Evolutionary conservation across 2,329 filamentous ascomycete species (phyloP).

Genomic region (Exophiala lecanii-corni): DNA sequence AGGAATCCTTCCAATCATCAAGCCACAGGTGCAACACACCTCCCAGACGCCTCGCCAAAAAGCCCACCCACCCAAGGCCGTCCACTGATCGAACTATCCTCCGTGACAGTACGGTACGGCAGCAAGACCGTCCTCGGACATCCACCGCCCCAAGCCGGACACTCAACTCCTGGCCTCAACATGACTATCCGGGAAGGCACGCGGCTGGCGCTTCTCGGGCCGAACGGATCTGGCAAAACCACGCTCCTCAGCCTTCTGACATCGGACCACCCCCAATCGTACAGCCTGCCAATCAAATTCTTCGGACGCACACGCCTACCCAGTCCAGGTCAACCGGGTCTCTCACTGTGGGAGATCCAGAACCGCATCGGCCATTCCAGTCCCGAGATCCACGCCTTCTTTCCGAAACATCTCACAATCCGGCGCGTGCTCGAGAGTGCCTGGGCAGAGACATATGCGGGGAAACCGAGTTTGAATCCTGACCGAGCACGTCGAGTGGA

Average conservation of each 20-base stretch:
- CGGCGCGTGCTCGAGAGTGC: slow-evolving; percentile 75
- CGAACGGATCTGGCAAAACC: slow-evolving; percentile 93
- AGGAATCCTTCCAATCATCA: not conserved
- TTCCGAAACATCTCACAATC: slow-evolving; percentile 71
- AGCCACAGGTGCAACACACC: slow-evolving; percentile 15
- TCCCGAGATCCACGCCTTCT: slow-evolving; percentile 89
- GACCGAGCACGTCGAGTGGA: slow-evolving; percentile 59
- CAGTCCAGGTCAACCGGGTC: slow-evolving; percentile 62
- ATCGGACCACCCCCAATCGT: slow-evolving; percentile 93
- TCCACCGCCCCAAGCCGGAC: slow-evolving; percentile 49
- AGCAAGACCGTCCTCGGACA: slow-evolving; percentile 72
- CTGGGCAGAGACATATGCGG: slow-evolving; percentile 82
- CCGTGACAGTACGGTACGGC: slow-evolving; percentile 76
- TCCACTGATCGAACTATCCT: slow-evolving; percentile 78
- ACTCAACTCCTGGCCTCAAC: slow-evolving; percentile 59
- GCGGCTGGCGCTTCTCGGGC: slow-evolving; percentile 87
- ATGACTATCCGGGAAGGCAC: slow-evolving; percentile 82
- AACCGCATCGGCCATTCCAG: slow-evolving; percentile 85
- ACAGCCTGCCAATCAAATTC: slow-evolving; percentile 78
- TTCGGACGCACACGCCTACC: slow-evolving; percentile 81
- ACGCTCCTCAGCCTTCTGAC: slow-evolving; percentile 88
- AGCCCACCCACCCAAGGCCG: slow-evolving; percentile 48
- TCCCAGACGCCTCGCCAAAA: not conserved
- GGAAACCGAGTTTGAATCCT: slow-evolving; percentile 60
- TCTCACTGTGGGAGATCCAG: slow-evolving; percentile 92